Evolutionary conservation across 1,284 basidiomycete genomes (phyloP).

Genomic region (Schizophyllum commune): DNA sequence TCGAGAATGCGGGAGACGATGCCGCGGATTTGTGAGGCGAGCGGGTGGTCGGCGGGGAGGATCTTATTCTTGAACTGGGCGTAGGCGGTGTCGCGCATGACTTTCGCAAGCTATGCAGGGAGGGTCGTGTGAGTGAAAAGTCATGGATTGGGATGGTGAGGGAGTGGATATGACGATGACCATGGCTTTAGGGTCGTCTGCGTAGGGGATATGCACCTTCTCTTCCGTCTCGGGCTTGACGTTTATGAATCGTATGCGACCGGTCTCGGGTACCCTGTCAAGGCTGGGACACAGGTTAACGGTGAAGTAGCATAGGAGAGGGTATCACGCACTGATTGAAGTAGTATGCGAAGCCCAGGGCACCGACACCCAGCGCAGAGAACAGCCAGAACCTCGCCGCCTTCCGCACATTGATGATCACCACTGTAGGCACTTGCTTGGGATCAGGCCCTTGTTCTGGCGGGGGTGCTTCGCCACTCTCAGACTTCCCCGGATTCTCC

Average conservation of each 20-base stretch:
- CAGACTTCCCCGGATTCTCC: background rate
- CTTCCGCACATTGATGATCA: background rate
- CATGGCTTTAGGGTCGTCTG: too few species aligned
- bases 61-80: constrained; percentile 49
- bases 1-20: constrained; percentile 72
- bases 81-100: constrained; percentile 34
- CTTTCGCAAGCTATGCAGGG: constrained; percentile 35
- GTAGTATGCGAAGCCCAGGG: background rate
- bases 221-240: constrained; percentile 55
- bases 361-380: background rate
- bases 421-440: background rate
- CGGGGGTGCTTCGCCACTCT: background rate
- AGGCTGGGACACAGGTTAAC: constrained; percentile 36
- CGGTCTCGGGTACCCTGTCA: constrained; percentile 77
- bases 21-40: constrained; percentile 58
- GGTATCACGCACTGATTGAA: background rate
- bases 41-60: constrained; percentile 63
- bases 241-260: constrained; percentile 81
- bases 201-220: constrained; percentile 20
- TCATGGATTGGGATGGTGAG: background rate
- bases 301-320: background rate
- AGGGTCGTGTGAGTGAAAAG: background rate
- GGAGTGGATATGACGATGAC: too few species aligned
- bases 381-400: background rate
- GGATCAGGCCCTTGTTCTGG: background rate